A percentile compares a stretch with the other conserved stretches of the same genome.
phyloP scores from a whole-genome alignment of 371 early-diverging fungal species.

The Syncephalastrum monosporum region DNA sequence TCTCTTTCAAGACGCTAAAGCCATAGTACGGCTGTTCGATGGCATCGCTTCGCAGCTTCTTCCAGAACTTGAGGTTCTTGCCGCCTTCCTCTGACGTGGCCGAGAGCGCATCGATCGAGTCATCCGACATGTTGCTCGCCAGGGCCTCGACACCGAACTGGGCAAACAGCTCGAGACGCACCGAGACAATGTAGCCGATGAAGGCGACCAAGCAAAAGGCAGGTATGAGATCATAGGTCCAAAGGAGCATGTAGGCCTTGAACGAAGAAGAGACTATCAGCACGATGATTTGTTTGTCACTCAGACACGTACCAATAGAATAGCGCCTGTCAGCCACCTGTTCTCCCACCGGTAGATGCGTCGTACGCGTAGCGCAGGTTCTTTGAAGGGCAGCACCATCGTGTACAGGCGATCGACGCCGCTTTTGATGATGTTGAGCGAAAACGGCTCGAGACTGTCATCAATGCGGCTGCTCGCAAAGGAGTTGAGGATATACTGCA shows the following conservation, averaged over 20 bases:
- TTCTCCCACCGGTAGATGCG: slow-evolving; percentile 43
- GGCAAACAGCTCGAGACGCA: slow-evolving; percentile 26
- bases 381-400: slow-evolving; percentile 26
- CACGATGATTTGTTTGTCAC: background rate
- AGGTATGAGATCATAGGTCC: slow-evolving; percentile 32
- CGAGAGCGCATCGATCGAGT: no score
- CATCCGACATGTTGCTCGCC: slow-evolving; percentile 11
- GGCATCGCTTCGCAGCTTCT: slow-evolving; percentile 20
- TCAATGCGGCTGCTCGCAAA: slow-evolving; percentile 35
- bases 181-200: slow-evolving; percentile 14
- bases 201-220: slow-evolving; percentile 16
- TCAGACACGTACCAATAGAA: slow-evolving; percentile 25
- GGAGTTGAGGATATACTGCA: slow-evolving; percentile 27
- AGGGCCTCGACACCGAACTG: slow-evolving; percentile 31
- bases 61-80: slow-evolving; percentile 11
- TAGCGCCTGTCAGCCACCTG: slow-evolving; percentile 22
- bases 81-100: slow-evolving; percentile 10
- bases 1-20: slow-evolving; percentile 23
- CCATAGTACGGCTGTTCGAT: slow-evolving; percentile 13
- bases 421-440: slow-evolving; percentile 30
- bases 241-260: slow-evolving; percentile 29
- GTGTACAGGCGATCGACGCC: slow-evolving; percentile 36
- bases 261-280: background rate
- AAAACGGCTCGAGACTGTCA: slow-evolving; percentile 33
- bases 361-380: slow-evolving; percentile 18